These are phyloP conservation scores for Silene coronaria DNA, from an alignment of 179 eudicot genomes.

Conservation along the genomic window DNA sequence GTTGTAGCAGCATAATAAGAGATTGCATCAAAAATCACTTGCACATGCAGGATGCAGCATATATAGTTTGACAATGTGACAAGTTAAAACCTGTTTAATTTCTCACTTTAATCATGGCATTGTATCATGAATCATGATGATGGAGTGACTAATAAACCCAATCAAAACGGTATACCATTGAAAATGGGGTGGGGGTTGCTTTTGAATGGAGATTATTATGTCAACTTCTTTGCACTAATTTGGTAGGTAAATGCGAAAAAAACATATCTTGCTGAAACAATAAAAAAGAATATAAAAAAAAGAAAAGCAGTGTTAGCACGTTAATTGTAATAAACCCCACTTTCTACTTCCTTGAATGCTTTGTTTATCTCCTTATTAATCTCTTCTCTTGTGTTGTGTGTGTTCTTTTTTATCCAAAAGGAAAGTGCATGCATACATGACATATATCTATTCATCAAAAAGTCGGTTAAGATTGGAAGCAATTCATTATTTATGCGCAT, in stretches of 20 bases:
- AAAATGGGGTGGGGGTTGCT: constrained; percentile 4
- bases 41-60: constrained; percentile 4
- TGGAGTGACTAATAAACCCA: constrained; percentile 15
- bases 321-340: constrained; percentile 10
- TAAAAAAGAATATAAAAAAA: not conserved
- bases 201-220: constrained; percentile 18
- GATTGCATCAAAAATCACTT: constrained; percentile 16
- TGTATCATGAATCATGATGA: constrained; percentile 6
- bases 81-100: not conserved
- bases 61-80: not conserved
- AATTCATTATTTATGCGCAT: not conserved
- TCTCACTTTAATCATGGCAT: constrained; percentile 18
- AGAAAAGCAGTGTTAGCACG: not conserved
- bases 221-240: constrained; percentile 24
- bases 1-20: too few relatives aligned
- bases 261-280: constrained; percentile 15
- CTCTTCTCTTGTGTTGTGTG: constrained; percentile 9
- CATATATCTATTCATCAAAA: not conserved
- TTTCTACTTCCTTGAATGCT: constrained; percentile 4
- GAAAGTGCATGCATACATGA: constrained; percentile 4
- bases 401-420: not conserved
- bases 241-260: constrained; percentile 21
- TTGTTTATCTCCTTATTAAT: constrained; percentile 1
- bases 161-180: not conserved
- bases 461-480: constrained; percentile 12